A percentile compares a stretch with the other conserved stretches of the same genome.
These are phyloP conservation scores for Crithidia sp. DNA, from an alignment of 208 protist genomes.

Conservation along the genomic window DNA sequence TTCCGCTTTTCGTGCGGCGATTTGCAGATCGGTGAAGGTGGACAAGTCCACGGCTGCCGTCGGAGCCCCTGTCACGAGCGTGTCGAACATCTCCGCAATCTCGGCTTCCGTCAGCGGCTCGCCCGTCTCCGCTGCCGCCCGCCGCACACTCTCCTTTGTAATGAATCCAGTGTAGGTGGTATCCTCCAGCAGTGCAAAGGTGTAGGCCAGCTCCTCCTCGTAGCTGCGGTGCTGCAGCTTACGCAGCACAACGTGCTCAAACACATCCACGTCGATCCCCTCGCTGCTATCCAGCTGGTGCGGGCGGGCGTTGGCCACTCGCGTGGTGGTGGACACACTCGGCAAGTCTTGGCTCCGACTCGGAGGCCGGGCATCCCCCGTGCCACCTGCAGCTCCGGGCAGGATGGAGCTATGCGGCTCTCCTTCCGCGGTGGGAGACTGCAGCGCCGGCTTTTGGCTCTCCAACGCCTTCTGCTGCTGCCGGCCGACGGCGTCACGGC, in stretches of 20 bases:
- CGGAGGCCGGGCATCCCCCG: neutral
- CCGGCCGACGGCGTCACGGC: conserved; percentile 41
- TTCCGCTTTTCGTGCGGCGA: conserved; percentile 48
- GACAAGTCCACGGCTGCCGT: conserved; percentile 73
- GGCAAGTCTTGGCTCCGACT: neutral
- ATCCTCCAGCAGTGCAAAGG: conserved; percentile 81
- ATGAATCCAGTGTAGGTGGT: conserved; percentile 80
- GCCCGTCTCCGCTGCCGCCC: conserved; percentile 54
- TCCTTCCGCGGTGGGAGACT: conserved; percentile 7
- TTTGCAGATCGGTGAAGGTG: conserved; percentile 72
- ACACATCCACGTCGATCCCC: conserved; percentile 63
- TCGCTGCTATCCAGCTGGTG: conserved; percentile 49
- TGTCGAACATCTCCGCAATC: conserved; percentile 86
- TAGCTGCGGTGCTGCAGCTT: conserved; percentile 68
- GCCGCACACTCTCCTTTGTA: conserved; percentile 77
- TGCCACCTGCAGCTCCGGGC: neutral
- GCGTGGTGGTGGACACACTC: neutral
- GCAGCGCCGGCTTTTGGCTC: conserved; percentile 8
- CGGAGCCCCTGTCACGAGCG: conserved; percentile 74
- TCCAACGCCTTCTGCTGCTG: conserved; percentile 32
- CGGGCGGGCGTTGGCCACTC: conserved; percentile 15
- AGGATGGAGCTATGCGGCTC: neutral
- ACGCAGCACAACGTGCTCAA: conserved; percentile 75
- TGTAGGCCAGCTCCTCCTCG: conserved; percentile 73
- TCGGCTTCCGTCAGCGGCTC: conserved; percentile 82